Evolutionary conservation across 2,329 filamentous ascomycete genomes (phyloP).

Genomic region (Cordyceps javanica): DNA sequence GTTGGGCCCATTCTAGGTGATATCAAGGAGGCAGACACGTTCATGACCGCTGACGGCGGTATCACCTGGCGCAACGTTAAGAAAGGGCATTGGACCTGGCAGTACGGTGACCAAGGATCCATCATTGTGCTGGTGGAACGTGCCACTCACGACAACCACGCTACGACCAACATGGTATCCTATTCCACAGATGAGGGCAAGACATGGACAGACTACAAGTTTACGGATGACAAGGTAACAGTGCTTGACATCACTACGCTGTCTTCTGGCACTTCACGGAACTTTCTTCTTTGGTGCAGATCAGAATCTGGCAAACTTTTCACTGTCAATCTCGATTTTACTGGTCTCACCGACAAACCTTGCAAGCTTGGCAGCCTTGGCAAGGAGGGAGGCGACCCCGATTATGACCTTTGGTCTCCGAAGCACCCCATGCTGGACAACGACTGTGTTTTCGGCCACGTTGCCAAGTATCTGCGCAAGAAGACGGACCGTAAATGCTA

Average conservation of each 20-base stretch:
- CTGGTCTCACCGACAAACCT: slow-evolving; percentile 64
- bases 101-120: slow-evolving; percentile 91
- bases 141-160: slow-evolving; percentile 56
- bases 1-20: slow-evolving; percentile 65
- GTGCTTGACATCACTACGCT: slow-evolving; percentile 82
- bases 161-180: slow-evolving; percentile 62
- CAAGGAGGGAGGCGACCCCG: slow-evolving; percentile 52
- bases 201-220: slow-evolving; percentile 71
- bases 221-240: slow-evolving; percentile 63
- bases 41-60: slow-evolving; percentile 87
- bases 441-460: slow-evolving; percentile 88
- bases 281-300: slow-evolving; percentile 85
- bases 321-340: slow-evolving; percentile 84
- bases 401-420: slow-evolving; percentile 86
- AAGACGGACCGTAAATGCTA: slow-evolving; percentile 72
- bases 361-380: slow-evolving; percentile 66
- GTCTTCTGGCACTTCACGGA: slow-evolving; percentile 80
- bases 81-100: slow-evolving; percentile 87
- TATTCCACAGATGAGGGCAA: slow-evolving; percentile 79
- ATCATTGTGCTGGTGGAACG: slow-evolving; percentile 83
- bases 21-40: slow-evolving; percentile 74
- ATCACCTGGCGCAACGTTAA: slow-evolving; percentile 79
- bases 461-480: slow-evolving; percentile 86
- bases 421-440: slow-evolving; percentile 72
- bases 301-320: slow-evolving; percentile 50